phyloP scores from a whole-genome alignment of 768 basidiomycete species.

The Amanita muscaria region DNA sequence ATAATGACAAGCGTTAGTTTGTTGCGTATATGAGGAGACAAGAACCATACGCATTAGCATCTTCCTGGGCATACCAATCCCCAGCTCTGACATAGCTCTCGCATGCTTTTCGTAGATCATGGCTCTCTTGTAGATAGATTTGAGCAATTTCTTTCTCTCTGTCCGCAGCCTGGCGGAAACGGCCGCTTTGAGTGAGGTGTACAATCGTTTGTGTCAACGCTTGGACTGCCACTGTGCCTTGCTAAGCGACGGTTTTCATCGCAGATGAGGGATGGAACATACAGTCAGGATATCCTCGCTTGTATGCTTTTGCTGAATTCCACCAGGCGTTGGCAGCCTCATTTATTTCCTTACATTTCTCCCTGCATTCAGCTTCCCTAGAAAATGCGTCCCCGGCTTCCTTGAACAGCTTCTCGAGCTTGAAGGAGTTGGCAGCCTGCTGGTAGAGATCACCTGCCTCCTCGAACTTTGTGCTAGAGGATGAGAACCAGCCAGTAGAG shows the following conservation, averaged over 20 bases:
- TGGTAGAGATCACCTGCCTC: constrained; percentile 95
- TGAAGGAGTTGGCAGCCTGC: constrained; percentile 89
- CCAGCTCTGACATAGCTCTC: constrained; percentile 88
- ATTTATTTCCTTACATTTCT: constrained; percentile 77
- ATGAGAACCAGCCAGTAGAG: constrained; percentile 83
- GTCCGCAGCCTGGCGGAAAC: constrained; percentile 96
- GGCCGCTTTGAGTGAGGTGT: constrained; percentile 73
- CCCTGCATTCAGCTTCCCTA: constrained; percentile 89
- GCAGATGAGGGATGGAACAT: constrained; percentile 22
- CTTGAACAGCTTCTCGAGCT: constrained; percentile 86
- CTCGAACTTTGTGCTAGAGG: constrained; percentile 76
- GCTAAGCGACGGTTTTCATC: constrained; percentile 10
- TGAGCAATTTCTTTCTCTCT: constrained; percentile 95
- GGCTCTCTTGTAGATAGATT: constrained; percentile 77
- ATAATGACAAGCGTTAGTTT: constrained; percentile 4
- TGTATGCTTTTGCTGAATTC: constrained; percentile 96
- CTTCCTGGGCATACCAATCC: constrained; percentile 97
- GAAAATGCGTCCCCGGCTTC: constrained; percentile 90
- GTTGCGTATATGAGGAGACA: background rate
- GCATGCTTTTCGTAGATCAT: constrained; percentile 78
- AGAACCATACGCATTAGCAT: constrained; percentile 79
- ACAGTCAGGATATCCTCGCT: constrained; percentile 82
- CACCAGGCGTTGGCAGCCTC: constrained; percentile 99
- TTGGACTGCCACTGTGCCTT: constrained; percentile 70
- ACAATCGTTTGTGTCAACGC: constrained; percentile 79